Percentiles rank a stretch among this genome's conserved stretches.
Evolutionary conservation across 805 yeast species (phyloP).

Genomic region (Torulaspora microellipsoides): DNA sequence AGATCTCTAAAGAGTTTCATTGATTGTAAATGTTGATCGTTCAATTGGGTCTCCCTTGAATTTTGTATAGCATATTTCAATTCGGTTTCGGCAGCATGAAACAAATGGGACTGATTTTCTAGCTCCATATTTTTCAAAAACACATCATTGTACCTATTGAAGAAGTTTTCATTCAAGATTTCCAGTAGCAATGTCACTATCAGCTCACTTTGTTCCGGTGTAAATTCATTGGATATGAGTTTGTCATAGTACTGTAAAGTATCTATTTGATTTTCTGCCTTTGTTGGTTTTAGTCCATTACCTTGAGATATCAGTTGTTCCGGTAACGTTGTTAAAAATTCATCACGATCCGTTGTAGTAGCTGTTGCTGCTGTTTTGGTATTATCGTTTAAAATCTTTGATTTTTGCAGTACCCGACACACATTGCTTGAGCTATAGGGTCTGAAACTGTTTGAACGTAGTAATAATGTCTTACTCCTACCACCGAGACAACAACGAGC

Average conservation of each 20-base stretch:
- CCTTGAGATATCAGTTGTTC: conserved; percentile 31
- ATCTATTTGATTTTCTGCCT: conserved; percentile 31
- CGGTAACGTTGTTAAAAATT: conserved; percentile 26
- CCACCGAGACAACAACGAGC: too few relatives aligned
- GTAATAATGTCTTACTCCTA: too few relatives aligned
- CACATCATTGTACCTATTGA: conserved; percentile 38
- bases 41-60: conserved; percentile 64
- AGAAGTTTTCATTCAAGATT: conserved; percentile 38
- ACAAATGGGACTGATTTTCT: conserved; percentile 82
- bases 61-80: conserved; percentile 70
- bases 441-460: neutral
- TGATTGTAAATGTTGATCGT: conserved; percentile 59
- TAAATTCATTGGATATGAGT: conserved; percentile 21
- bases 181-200: conserved; percentile 34
- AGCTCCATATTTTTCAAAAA: conserved; percentile 50
- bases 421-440: neutral
- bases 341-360: conserved; percentile 6
- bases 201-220: conserved; percentile 21
- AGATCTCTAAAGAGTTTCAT: conserved; percentile 69
- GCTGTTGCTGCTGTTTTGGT: neutral
- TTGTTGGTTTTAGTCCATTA: conserved; percentile 27
- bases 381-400: conserved; percentile 3
- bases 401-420: conserved; percentile 3
- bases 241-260: conserved; percentile 22
- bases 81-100: conserved; percentile 90